Evolutionary conservation across 371 early-diverging fungal genomes (phyloP).

Genomic region (Mucor lusitanicus): DNA sequence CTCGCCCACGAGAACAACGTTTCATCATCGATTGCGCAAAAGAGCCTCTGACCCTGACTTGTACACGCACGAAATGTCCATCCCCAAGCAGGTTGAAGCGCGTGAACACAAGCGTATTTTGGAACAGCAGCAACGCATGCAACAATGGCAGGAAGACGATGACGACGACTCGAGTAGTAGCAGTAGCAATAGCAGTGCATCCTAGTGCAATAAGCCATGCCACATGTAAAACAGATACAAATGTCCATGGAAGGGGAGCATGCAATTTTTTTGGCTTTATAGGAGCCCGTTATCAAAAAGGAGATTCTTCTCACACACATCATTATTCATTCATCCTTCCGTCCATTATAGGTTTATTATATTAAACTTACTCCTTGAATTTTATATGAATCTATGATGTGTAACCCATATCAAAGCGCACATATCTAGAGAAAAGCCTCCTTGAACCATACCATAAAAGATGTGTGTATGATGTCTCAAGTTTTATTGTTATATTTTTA

Average conservation of each 20-base stretch:
- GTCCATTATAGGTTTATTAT: background rate
- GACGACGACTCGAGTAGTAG: background rate
- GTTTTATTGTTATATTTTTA: background rate
- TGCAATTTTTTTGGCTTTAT: background rate
- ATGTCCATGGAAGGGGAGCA: background rate
- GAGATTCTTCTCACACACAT: background rate
- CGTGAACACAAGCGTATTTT: conserved; percentile 5
- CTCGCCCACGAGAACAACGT: background rate
- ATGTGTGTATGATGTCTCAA: background rate
- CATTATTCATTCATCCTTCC: background rate
- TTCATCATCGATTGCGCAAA: conserved; percentile 7
- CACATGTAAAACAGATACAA: background rate
- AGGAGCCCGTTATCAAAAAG: background rate
- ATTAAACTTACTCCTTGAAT: conserved; percentile 1
- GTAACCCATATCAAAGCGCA: conserved; percentile 2
- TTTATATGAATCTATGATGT: background rate
- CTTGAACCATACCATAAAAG: background rate
- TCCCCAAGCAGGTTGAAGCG: conserved; percentile 19
- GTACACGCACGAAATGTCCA: background rate
- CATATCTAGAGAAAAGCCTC: background rate
- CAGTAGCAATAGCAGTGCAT: background rate
- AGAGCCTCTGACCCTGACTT: conserved; percentile 14
- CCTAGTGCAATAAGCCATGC: background rate
- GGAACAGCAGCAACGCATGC: background rate
- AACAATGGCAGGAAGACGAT: background rate